Evolutionary conservation across 192 early-diverging fungal species (phyloP), one percentile per base, ranked within the genome.

Genomic region (Piromyces finnis): DNA sequence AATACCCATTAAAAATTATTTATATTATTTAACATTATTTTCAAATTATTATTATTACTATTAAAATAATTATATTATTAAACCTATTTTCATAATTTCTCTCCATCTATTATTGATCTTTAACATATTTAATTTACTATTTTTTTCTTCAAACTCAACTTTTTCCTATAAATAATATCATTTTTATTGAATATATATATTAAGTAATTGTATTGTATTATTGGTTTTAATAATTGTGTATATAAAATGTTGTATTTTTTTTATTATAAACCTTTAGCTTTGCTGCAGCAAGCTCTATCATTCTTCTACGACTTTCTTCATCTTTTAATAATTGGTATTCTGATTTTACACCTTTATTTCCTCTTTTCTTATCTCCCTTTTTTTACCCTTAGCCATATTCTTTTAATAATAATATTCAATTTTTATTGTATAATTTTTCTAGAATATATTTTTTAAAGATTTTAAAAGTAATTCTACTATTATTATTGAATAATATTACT

Each of bases 71-170:
- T 81, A n/a, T n/a, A n/a, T n/a, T n/a, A n/a, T n/a, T n/a, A n/a
- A n/a, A 90, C 88, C 87, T 26, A 80, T 79, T 39, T 88, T 91
- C 90, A 91, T 91, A n/a, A 91, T 85, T 28, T 89, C 88, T 39
- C 88, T 39, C 90, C 90, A 91, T 86, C 86, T 80, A 77, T 83
- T 88, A 79, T 90, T 86, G 30, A 91, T 89, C 82, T 91, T 91
- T 78, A 90, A 80, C 29, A 78, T 77, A 79, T 90, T 91, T 28
- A 91, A 81, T 41, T 84, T 85, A 51, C 86, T 84, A 80, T 86
- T 88, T 68, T 89, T 88, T 79, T 88, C 86, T 79, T 91, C 90
- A 36, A 84, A 78, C 2, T 37, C 81, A 77, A 85, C 85, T 81
- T 84, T 85, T 77, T 86, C 88, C 87, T 88, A 35, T 29, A n/a